These are phyloP conservation scores for Radiomyces spectabilis DNA, from an alignment of 192 early-diverging fungal species.

Conservation along the genomic window DNA sequence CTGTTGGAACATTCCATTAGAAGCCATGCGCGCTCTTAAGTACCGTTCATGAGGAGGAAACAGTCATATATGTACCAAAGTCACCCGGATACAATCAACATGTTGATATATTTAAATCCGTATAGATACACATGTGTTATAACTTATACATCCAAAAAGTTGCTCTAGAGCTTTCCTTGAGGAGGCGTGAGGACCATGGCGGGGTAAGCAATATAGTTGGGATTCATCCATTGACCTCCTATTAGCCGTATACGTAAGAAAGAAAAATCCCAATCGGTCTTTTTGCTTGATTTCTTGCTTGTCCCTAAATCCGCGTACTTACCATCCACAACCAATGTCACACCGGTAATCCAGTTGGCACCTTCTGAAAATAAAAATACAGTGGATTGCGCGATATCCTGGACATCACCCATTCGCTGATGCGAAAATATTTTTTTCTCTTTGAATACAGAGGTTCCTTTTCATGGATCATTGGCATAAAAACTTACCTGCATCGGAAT, in stretches of 20 bases:
- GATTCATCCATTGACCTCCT: slow-evolving; percentile 22
- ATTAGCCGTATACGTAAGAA: neutral
- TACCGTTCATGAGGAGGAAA: too few species aligned
- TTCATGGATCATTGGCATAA: too few species aligned
- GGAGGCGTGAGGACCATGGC: slow-evolving; percentile 15
- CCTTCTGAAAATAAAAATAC: slow-evolving; percentile 59
- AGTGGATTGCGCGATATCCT: slow-evolving; percentile 66
- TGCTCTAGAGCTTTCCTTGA: neutral
- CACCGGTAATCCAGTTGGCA: slow-evolving; percentile 51
- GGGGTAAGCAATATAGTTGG: slow-evolving; percentile 7
- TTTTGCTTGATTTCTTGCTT: neutral
- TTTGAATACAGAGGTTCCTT: too few species aligned
- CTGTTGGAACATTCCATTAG: too few species aligned
- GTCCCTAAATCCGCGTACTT: neutral
- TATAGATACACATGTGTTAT: too few species aligned
- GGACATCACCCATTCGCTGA: slow-evolving; percentile 37
- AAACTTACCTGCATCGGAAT: too few species aligned
- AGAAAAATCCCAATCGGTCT: neutral
- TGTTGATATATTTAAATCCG: too few species aligned
- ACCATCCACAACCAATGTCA: slow-evolving; percentile 29
- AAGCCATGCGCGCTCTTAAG: too few species aligned
- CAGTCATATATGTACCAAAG: too few species aligned
- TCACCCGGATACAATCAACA: too few species aligned
- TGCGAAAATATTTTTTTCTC: neutral
- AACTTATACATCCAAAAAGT: neutral